phyloP scores from a whole-genome alignment of 768 basidiomycete genomes.

The Lactifluus pinguis region DNA sequence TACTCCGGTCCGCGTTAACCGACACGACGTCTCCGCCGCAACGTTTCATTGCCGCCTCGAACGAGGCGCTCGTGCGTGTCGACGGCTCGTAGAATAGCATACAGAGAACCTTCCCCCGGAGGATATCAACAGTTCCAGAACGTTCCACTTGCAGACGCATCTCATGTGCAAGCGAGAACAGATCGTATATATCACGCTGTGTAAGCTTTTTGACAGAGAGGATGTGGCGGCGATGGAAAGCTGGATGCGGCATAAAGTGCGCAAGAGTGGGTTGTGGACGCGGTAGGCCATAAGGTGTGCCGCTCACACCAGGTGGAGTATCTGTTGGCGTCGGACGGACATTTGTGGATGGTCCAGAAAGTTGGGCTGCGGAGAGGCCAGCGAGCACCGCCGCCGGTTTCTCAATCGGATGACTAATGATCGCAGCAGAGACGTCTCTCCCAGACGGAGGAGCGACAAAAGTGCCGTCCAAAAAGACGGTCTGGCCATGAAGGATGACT shows the following conservation, averaged over 20 bases:
- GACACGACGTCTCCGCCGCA: conserved; percentile 94
- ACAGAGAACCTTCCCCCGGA: conserved; percentile 86
- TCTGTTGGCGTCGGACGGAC: conserved; percentile 4
- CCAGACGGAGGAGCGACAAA: conserved; percentile 52
- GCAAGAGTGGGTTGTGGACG: conserved; percentile 34
- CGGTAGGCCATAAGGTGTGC: conserved; percentile 26
- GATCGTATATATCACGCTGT: conserved; percentile 80
- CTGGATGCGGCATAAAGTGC: conserved; percentile 58
- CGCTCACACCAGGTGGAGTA: not conserved
- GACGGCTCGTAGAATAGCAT: conserved; percentile 96
- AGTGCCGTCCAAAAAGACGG: conserved; percentile 80
- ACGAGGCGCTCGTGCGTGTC: conserved; percentile 90
- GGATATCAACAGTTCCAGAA: conserved; percentile 76
- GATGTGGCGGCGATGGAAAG: conserved; percentile 90
- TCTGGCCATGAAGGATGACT: conserved; percentile 84
- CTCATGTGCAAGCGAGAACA: conserved; percentile 92
- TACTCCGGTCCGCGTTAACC: conserved; percentile 71
- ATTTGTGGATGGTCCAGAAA: not conserved
- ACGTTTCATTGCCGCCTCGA: conserved; percentile 98
- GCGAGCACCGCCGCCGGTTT: not conserved
- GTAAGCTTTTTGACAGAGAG: conserved; percentile 91
- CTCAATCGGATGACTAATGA: conserved; percentile 9
- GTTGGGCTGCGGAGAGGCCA: not conserved
- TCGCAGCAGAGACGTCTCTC: conserved; percentile 60
- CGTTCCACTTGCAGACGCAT: conserved; percentile 96